Percentiles rank a stretch among this genome's conserved stretches.
These are phyloP conservation scores for Dryadomyces quercus-mongolicae DNA, from an alignment of 2,329 filamentous ascomycete genomes.

Conservation along the genomic window DNA sequence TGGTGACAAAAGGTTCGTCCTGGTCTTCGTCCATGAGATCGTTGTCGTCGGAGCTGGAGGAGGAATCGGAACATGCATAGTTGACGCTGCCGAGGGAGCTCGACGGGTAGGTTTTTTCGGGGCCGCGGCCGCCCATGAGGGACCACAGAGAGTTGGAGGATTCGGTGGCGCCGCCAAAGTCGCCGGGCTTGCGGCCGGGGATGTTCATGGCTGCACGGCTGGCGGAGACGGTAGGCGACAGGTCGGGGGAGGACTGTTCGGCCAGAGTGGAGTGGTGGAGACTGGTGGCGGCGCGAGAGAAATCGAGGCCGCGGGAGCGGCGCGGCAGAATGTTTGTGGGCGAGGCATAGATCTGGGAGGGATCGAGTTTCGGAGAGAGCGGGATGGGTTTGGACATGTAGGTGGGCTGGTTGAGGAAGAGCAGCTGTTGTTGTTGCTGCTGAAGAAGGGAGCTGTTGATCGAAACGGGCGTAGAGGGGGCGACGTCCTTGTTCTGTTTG, in stretches of 20 bases:
- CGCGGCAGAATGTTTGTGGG: conserved; percentile 80
- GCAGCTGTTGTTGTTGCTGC: conserved; percentile 6
- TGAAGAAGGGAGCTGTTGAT: conserved; percentile 10
- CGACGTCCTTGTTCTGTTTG: neutral
- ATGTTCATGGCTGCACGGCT: conserved; percentile 41
- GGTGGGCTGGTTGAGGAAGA: conserved; percentile 20
- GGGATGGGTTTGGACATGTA: conserved; percentile 44
- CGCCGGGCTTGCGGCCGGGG: conserved; percentile 32
- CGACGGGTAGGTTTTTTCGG: conserved; percentile 60
- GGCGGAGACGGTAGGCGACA: conserved; percentile 66
- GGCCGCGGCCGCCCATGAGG: conserved; percentile 48
- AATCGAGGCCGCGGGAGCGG: conserved; percentile 82
- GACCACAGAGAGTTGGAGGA: conserved; percentile 63
- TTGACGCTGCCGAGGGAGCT: conserved; percentile 71
- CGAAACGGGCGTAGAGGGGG: conserved; percentile 7
- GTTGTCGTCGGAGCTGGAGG: conserved; percentile 60
- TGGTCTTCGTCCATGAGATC: conserved; percentile 61
- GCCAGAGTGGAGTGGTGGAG: conserved; percentile 91
- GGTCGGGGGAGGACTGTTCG: conserved; percentile 77
- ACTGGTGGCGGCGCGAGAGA: conserved; percentile 84
- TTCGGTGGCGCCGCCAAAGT: conserved; percentile 43
- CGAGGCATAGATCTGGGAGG: conserved; percentile 73
- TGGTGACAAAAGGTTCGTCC: conserved; percentile 71
- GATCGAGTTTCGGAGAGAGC: conserved; percentile 76
- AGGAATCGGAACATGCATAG: conserved; percentile 59